These are phyloP conservation scores for Malbranchea cinnamomea DNA, from an alignment of 2,329 filamentous ascomycete genomes.

Conservation along the genomic window DNA sequence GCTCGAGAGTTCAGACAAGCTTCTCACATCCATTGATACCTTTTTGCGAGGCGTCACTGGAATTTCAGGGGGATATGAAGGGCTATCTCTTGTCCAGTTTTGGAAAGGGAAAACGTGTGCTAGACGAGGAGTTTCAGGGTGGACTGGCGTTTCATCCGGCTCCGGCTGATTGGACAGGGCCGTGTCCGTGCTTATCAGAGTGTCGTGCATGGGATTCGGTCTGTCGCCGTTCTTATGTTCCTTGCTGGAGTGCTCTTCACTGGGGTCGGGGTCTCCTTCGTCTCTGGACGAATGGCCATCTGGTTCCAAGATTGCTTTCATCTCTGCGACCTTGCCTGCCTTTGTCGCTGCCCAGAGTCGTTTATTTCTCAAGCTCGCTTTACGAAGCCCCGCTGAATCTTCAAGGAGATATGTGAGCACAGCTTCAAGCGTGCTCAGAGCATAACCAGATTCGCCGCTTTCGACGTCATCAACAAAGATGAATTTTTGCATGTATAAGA, in stretches of 20 bases:
- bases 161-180: constrained; percentile 12
- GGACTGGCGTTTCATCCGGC: constrained; percentile 7
- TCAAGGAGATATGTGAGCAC: constrained; percentile 75
- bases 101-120: constrained; percentile 90
- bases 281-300: constrained; percentile 29
- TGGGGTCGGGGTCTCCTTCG: constrained; percentile 12
- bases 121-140: constrained; percentile 30
- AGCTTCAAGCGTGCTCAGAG: constrained; percentile 87
- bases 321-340: constrained; percentile 57
- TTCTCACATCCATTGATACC: constrained; percentile 80
- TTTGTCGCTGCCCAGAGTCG: constrained; percentile 75
- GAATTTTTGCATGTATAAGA: constrained; percentile 93
- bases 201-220: constrained; percentile 7
- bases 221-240: background rate
- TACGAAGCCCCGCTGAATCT: constrained; percentile 67
- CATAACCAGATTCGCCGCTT: constrained; percentile 89
- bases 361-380: constrained; percentile 73
- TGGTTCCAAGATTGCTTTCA: constrained; percentile 69
- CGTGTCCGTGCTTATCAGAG: constrained; percentile 13
- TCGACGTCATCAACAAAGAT: constrained; percentile 98
- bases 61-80: constrained; percentile 23
- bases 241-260: constrained; percentile 14
- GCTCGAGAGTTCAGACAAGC: constrained; percentile 73
- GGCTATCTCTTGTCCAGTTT: constrained; percentile 34
- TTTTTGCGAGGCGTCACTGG: constrained; percentile 49